phyloP scores from a whole-genome alignment of 2,329 filamentous ascomycete species.

The Diplocarpon rosae region DNA sequence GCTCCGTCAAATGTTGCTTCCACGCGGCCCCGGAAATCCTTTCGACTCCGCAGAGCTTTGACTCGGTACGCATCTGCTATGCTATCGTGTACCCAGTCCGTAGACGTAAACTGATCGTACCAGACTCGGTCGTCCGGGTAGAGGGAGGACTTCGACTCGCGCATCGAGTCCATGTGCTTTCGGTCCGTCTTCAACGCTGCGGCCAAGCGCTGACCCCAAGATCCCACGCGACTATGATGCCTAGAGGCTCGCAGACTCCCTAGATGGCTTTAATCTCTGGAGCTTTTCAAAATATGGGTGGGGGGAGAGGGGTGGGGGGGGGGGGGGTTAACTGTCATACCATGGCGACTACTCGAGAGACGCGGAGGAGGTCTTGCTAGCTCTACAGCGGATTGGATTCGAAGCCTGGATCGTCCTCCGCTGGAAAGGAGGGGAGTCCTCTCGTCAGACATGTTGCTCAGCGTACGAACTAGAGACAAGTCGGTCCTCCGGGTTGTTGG shows the following conservation, averaged over 20 bases:
- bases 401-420: constrained; percentile 22
- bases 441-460: constrained; percentile 21
- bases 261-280: too few relatives aligned
- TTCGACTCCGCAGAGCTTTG: constrained; percentile 69
- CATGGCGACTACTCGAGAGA: constrained; percentile 19
- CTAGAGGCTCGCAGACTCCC: constrained; percentile 23
- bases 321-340: constrained; percentile 14
- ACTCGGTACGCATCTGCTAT: constrained; percentile 89
- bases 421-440: constrained; percentile 15
- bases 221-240: constrained; percentile 42
- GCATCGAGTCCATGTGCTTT: constrained; percentile 33
- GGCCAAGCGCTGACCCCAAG: constrained; percentile 49
- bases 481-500: constrained; percentile 10
- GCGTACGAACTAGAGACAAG: constrained; percentile 10
- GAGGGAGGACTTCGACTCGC: constrained; percentile 54
- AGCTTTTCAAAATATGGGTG: too few relatives aligned
- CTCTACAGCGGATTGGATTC: constrained; percentile 15
- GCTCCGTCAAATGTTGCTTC: constrained; percentile 70
- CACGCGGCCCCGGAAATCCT: constrained; percentile 74
- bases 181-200: constrained; percentile 46
- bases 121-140: constrained; percentile 80
- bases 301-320: too few relatives aligned
- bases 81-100: constrained; percentile 96
- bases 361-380: constrained; percentile 7
- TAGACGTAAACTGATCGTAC: constrained; percentile 98